Evolutionary conservation across 768 basidiomycete genomes (phyloP), one percentile per base, ranked within the genome.

Genomic region (Suillus tomentosus): DNA sequence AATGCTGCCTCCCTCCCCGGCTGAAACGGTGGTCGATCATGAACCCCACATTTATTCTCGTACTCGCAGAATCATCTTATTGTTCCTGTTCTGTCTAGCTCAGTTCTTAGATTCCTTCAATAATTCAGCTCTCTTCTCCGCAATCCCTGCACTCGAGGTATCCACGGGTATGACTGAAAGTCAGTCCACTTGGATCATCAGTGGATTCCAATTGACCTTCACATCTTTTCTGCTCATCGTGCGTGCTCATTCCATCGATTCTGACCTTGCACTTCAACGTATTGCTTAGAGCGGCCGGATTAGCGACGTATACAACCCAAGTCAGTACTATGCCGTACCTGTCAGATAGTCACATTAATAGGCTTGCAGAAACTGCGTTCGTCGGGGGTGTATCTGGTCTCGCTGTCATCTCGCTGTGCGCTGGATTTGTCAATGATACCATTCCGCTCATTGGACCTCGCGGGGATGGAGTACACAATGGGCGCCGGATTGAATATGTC

Each of bases 391-490:
- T 81, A 27, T 59, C 70, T 27, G 65, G 66, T 4, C 73, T 87
- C 15, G 83, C 82, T 4, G 56, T 82, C 42, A 72, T 84, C 27
- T 79, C 81, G 11, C 66, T 86, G 15, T 76, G 76, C 27, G 76
- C 75, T n/a, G 84, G 84, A 27, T 86, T 87, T 65, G 74, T 77
- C 31, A 63, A 74, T 27, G 73, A 78, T 69, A 80, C 84, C 67
- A 79, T 85, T 59, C 76, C 74, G 0, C 73, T 88, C 51, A 76
- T 87, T n/a, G n/a, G n/a, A n/a, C n/a, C n/a, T n/a, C n/a, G n/a
- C n/a, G n/a, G n/a, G n/a, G n/a, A n/a, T n/a, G n/a, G n/a, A n/a
- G n/a, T n/a, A n/a, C n/a, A n/a, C n/a, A n/a, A n/a, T n/a, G n/a
- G n/a, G n/a, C n/a, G n/a, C n/a, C n/a, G n/a, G n/a, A n/a, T n/a